Conservation (phyloP, 306 rosid species). For the Senna tora region DNA sequence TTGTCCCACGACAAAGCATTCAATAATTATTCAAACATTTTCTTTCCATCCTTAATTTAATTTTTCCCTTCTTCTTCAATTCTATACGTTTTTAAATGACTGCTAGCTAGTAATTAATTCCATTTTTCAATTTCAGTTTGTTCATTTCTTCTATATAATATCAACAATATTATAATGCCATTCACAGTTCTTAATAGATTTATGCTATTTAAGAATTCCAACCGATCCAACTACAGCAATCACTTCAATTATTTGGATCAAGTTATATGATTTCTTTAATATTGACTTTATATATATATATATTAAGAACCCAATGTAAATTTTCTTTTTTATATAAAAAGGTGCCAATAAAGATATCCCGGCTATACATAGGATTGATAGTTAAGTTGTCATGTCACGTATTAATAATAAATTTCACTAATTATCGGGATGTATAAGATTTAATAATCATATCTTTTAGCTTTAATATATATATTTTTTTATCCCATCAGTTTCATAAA, state of each 20-base stretch:
- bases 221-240: background rate
- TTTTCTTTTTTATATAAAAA: background rate
- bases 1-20: slow-evolving; percentile 40
- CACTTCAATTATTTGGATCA: slow-evolving; percentile 19
- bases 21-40: slow-evolving; percentile 18
- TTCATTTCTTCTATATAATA: background rate
- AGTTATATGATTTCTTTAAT: background rate
- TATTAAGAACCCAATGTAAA: too few species aligned
- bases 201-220: slow-evolving; percentile 32
- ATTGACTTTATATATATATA: slow-evolving; percentile 3
- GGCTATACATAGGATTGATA: background rate
- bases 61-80: background rate
- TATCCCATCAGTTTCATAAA: background rate
- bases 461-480: slow-evolving; percentile 4
- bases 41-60: too few species aligned
- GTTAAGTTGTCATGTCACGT: too few species aligned
- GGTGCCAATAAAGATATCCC: slow-evolving; percentile 7
- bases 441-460: background rate
- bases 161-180: too few species aligned
- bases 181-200: slow-evolving; percentile 6
- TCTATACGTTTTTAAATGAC: slow-evolving; percentile 15
- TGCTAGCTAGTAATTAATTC: slow-evolving; percentile 2
- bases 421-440: background rate
- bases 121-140: slow-evolving; percentile 7
- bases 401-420: background rate